Base-by-base conservation (phyloP, 2,329 filamentous ascomycete genomes). In the Diplodia intermedia region DNA sequence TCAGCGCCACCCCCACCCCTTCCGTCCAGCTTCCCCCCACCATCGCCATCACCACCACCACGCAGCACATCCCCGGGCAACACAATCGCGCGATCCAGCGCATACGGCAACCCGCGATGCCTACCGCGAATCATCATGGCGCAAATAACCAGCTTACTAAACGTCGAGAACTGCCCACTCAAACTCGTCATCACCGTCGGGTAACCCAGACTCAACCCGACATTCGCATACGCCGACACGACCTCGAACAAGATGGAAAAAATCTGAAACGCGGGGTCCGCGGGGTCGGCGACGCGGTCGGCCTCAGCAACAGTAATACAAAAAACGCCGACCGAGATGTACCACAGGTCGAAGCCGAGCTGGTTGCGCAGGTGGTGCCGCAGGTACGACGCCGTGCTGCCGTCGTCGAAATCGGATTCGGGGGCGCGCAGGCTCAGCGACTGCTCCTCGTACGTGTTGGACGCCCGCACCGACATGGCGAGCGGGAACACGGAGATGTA, bases 401-500 rank as follows among this genome's bases (percentile, higher is more conserved):
- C 6, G 2, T 54, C 52, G 26, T 60, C 33, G 18, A 18, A 12
- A 4, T 40, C 55, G 76, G 75, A 71, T 88, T 54, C 52, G 0
- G 26, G 52, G 0, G 52, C 12, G 53, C 38, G 89, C 11, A 89
- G 81, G 1, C 87, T 88, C 2, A 90, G 75, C 47, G 84, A 84
- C 53, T 82, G 81, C 73, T 89, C 87, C 75, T 89, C 86, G 73
- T 89, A 89, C 12, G 84, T 83, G 47, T 70, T 88, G 43, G 83
- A 84, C 53, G 83, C 82, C 40, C 86, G 84, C 74, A 89, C 86
- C n/a, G 81, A 84, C 61, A 89, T 87, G 5, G 85, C 86, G 33
- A 88, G 84, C 0, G 87, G 87, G 67, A 85, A 88, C 4, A 85
- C 82, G 1, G 84, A 83, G 50, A 89, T 88, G 75, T 88, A 89